Evolutionary conservation across 2,329 filamentous ascomycete genomes (phyloP), one percentile per base, ranked within the genome.

Genomic region (Epichloe bromicola): DNA sequence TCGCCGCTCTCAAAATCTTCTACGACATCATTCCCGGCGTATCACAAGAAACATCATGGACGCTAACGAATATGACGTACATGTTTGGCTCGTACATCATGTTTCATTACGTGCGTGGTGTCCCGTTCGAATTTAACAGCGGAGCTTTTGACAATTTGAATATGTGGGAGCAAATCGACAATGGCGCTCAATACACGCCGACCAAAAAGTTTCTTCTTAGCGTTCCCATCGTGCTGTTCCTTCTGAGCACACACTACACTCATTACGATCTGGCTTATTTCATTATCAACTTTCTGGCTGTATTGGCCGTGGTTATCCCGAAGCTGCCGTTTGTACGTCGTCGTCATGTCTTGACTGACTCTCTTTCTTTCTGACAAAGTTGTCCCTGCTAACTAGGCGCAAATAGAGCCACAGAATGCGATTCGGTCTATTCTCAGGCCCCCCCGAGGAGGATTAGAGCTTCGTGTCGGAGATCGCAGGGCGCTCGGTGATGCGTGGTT

Each of bases 151-250:
- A 98, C 76, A 97, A 98, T 69, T 78, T 98, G 64, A 98, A 97
- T 74, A 97, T 98, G 93, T 98, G 93, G 93, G 93, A 98, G 74
- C 93, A 98, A 73, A 98, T 98, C 67, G 93, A 98, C 74, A 94
- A 97, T 63, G 93, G 93, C 45, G 93, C 93, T 61, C 93, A 98
- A 69, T 98, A 97, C 73, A 98, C 93, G 1, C 93, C 93, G 4
- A 88, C 93, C 58, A 98, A 98, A 77, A 98, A 98, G 70, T 98
- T 98, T 64, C 76, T 98, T 53, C 82, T 97, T 60, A 88, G 85
- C 62, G 91, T 97, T 36, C 93, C 93, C 39, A 95, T 98, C 61
- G 79, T 90, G 57, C 78, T 98, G 56, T 98, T 98, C 68, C 78
- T 98, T 51, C 76, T 97, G 61, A 97, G 91, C 78, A 98, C 93